Percentiles rank a stretch among this genome's conserved stretches.
Evolutionary conservation across 768 basidiomycete genomes (phyloP).

Genomic region (Clitopilus hobsonii): DNA sequence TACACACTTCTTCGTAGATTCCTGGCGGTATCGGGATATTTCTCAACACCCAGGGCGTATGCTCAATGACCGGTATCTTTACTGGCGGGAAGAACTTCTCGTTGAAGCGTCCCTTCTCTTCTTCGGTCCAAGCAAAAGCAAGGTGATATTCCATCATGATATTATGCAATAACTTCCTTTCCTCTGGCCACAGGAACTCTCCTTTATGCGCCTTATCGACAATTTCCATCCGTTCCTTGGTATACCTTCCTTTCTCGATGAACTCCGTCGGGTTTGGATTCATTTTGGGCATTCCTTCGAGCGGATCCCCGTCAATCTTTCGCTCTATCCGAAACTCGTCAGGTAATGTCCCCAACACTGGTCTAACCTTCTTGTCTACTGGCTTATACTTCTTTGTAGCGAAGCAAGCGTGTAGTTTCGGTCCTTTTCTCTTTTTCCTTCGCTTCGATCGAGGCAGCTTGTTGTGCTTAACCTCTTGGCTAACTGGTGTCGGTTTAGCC

Average conservation of each 20-base stretch:
- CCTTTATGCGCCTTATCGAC: slow-evolving; percentile 9
- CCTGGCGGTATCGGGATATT: slow-evolving; percentile 26
- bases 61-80: slow-evolving; percentile 26
- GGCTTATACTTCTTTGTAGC: slow-evolving; percentile 16
- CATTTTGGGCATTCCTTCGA: slow-evolving; percentile 10
- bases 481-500: neutral
- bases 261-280: slow-evolving; percentile 9
- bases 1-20: slow-evolving; percentile 16
- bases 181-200: slow-evolving; percentile 26
- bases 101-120: slow-evolving; percentile 26
- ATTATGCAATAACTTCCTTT: slow-evolving; percentile 25
- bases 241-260: slow-evolving; percentile 14
- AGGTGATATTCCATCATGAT: slow-evolving; percentile 24
- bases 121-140: slow-evolving; percentile 34
- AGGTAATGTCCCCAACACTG: slow-evolving; percentile 10
- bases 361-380: slow-evolving; percentile 12
- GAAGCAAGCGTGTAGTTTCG: neutral
- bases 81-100: slow-evolving; percentile 28
- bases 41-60: slow-evolving; percentile 25
- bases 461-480: neutral
- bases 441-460: neutral
- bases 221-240: slow-evolving; percentile 11
- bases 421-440: too few relatives aligned
- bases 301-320: slow-evolving; percentile 15
- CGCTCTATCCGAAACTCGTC: slow-evolving; percentile 14